A percentile compares a stretch with the other conserved stretches of the same genome.
These are phyloP conservation scores for Boletus pseudopeckii DNA, from an alignment of 768 basidiomycete genomes.

Conservation along the genomic window DNA sequence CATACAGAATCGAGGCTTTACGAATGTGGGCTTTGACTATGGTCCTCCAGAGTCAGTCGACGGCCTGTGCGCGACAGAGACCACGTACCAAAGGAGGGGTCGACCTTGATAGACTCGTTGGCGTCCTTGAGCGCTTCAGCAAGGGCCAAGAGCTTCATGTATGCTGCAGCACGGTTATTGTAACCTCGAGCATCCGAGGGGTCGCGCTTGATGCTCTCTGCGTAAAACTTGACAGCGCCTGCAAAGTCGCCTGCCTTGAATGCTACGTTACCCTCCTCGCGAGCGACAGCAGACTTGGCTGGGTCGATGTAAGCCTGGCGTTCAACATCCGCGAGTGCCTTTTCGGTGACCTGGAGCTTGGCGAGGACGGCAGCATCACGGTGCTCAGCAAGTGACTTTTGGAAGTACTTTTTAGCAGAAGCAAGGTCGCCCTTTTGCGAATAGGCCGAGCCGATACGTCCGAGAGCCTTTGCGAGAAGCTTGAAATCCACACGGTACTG, in stretches of 20 bases:
- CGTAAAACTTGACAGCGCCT: conserved; percentile 85
- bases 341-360: conserved; percentile 86
- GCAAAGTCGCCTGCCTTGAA: conserved; percentile 96
- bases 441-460: conserved; percentile 85
- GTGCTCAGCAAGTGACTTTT: conserved; percentile 94
- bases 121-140: conserved; percentile 97
- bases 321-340: conserved; percentile 71
- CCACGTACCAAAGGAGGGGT: conserved; percentile 73
- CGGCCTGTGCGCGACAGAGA: neutral
- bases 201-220: conserved; percentile 95
- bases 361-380: conserved; percentile 89
- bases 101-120: conserved; percentile 88
- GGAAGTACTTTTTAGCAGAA: conserved; percentile 84
- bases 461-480: conserved; percentile 90
- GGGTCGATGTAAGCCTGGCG: conserved; percentile 86
- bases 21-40: conserved; percentile 91
- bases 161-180: conserved; percentile 98
- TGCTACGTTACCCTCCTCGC: conserved; percentile 88
- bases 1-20: conserved; percentile 78
- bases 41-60: neutral
- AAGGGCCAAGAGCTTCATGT: conserved; percentile 90
- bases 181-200: conserved; percentile 89
- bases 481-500: conserved; percentile 92
- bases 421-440: conserved; percentile 71
- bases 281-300: conserved; percentile 70